These are phyloP conservation scores for Cytospora mali DNA, from an alignment of 2,329 filamentous ascomycete genomes.

Conservation along the genomic window DNA sequence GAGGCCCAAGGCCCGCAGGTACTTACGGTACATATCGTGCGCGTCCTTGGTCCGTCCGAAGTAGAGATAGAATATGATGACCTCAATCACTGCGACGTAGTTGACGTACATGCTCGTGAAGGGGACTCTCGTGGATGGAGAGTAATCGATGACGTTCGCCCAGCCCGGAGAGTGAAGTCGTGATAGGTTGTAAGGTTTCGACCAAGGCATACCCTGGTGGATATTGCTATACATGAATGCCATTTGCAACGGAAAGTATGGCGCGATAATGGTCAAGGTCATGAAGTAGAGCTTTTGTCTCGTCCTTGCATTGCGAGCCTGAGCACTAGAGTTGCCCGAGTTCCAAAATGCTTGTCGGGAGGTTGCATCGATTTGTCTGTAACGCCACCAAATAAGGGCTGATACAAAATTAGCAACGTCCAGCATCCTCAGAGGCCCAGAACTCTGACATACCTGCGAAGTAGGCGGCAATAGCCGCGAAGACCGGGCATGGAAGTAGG, in stretches of 20 bases:
- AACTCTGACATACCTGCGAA: conserved; percentile 49
- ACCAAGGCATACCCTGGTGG: conserved; percentile 34
- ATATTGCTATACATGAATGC: conserved; percentile 48
- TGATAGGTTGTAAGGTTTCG: conserved; percentile 44
- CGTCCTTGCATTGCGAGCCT: conserved; percentile 49
- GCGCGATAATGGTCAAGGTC: conserved; percentile 53
- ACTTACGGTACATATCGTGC: conserved; percentile 50
- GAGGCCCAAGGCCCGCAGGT: conserved; percentile 45
- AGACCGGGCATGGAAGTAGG: conserved; percentile 47
- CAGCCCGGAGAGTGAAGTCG: conserved; percentile 49
- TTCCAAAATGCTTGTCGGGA: conserved; percentile 43
- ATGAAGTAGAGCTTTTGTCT: conserved; percentile 59
- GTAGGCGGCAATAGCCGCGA: conserved; percentile 47
- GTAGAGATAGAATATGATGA: conserved; percentile 53
- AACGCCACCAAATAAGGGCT: conserved; percentile 39
- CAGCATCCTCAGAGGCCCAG: background rate
- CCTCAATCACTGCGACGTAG: conserved; percentile 53
- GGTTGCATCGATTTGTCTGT: conserved; percentile 47
- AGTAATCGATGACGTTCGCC: conserved; percentile 48
- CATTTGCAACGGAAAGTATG: conserved; percentile 53
- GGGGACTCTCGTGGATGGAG: conserved; percentile 44
- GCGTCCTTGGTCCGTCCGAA: conserved; percentile 60
- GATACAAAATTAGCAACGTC: background rate
- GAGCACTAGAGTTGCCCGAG: conserved; percentile 43
- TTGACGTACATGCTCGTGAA: conserved; percentile 48